These are phyloP conservation scores for Colletotrichum sp. DNA, from an alignment of 2,329 filamentous ascomycete genomes.

Conservation along the genomic window DNA sequence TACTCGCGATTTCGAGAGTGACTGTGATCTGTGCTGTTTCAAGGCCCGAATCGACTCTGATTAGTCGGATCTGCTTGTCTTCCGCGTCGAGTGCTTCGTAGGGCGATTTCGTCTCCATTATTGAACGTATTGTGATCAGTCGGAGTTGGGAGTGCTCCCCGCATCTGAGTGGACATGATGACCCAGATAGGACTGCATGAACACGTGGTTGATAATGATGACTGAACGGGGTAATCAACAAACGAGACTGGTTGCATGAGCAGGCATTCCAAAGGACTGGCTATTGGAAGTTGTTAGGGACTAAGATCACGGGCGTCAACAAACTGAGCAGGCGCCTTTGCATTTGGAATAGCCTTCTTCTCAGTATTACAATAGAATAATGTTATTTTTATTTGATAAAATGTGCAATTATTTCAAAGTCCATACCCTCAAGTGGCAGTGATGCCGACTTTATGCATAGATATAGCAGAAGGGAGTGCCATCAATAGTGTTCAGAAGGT, in stretches of 20 bases:
- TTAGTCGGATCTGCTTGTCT: not conserved
- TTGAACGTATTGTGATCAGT: not conserved
- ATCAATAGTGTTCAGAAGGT: slow-evolving; percentile 34
- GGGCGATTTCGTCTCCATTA: accelerated
- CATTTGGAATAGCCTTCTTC: not conserved
- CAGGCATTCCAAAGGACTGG: not conserved
- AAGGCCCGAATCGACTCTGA: not conserved
- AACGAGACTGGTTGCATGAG: not conserved
- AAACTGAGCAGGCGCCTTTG: not conserved
- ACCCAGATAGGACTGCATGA: not conserved
- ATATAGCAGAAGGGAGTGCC: slow-evolving; percentile 39
- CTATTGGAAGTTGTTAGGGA: not conserved
- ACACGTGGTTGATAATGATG: not conserved
- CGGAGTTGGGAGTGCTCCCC: not conserved
- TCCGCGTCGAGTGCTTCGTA: not conserved
- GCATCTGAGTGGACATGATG: not conserved
- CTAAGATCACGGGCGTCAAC: not conserved
- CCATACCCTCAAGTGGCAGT: accelerated
- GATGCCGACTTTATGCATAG: slow-evolving; percentile 13
- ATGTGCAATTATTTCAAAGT: accelerated
- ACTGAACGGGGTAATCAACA: not conserved
- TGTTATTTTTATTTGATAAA: accelerated
- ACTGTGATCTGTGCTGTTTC: not conserved
- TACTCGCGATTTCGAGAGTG: not conserved
- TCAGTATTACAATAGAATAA: not conserved